Base-by-base conservation (phyloP, 179 eudicot species). In the Corrigiola litoralis region DNA sequence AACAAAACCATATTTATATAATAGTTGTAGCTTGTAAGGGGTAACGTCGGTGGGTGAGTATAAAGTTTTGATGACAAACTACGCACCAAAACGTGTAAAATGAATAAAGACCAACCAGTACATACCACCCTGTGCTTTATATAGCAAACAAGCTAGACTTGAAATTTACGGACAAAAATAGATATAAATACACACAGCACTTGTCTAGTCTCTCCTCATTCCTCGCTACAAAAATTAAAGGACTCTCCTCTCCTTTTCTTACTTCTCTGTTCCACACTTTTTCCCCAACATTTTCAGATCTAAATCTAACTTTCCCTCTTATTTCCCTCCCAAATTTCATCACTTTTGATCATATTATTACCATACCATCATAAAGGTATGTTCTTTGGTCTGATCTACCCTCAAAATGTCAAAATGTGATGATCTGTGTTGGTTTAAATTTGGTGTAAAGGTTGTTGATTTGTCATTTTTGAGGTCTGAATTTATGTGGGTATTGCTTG, bases 401-500 rank as follows among this genome's bases (percentile, higher is more conserved):
- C 48, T 38, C n/a, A n/a, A n/a, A n/a, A n/a, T n/a, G n/a, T n/a
- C n/a, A n/a, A n/a, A n/a, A n/a, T n/a, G n/a, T n/a, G n/a, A n/a
- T 17, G 17, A 12, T n/a, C 54, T 42, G 54, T n/a, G 1, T 3
- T 33, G 16, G 17, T 27, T 41, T 61, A 51, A 32, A 5, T 40
- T 42, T 34, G 45, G 6, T 37, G 8, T 14, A 21, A 10, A 9
- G 11, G 27, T 38, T 65, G 51, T 65, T 32, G 32, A 24, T 33
- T 21, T 59, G 29, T 42, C 1, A 23, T 18, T 50, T 52, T 70
- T 75, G 2, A 20, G 49, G 42, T 20, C 2, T 69, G 9, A 28
- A 13, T 64, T 64, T 64, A 42, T 58, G 51, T 58, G 78, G 67
- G 67, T 69, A 23, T 14, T 56, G 73, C 29, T 74, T 69, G 5